Evolutionary conservation across 1,139 yeast genomes (phyloP), one percentile per base, ranked within the genome.

Genomic region (Geotrichum bryndzae): DNA sequence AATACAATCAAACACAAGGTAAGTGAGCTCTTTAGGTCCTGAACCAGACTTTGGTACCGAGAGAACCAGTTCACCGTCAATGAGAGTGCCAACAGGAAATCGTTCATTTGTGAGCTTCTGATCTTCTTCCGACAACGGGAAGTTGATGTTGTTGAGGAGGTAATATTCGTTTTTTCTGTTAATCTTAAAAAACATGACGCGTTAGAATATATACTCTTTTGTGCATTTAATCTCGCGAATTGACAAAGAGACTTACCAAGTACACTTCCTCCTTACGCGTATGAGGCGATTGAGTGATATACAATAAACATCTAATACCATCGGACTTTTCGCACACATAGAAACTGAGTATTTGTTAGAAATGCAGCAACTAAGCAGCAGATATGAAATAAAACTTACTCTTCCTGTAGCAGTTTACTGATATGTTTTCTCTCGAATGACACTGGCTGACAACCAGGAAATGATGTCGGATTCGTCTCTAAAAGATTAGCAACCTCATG

Each of bases 261-360:
- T 84, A 81, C 77, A 80, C 89, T 18, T 71, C 68, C 62, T 77
- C 80, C 23, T 71, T 94, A 35, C 60, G 61, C 8, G 23, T 33
- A 18, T 54, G 22, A 2, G 63, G 54, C 29, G 68, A 68, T 25
- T 86, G 87, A 2, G 90, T 84, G 1, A 90, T 86, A 70, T 88
- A 92, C 70, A 90, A 78, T 53, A 94, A 77, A 64, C 96, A 90
- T 61, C 99, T 79, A 60, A 94, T 78, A 0, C 99, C 99, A 74
- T 95, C 99, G 0, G 96, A 85, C 73, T 95, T 95, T 71, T 95
- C 99, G 76, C 99, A 94, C 0, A 94, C 99, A 69, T 85, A 87
- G 72, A 91, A 94, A 69, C 68, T 64, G 53, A 59, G 52, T 25
- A 35, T 31, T 35, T 35, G 29, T 53, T 50, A 31, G 53, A 7